Conservation (phyloP, 2,329 filamentous ascomycete species). For the Paecilomyces variotii region DNA sequence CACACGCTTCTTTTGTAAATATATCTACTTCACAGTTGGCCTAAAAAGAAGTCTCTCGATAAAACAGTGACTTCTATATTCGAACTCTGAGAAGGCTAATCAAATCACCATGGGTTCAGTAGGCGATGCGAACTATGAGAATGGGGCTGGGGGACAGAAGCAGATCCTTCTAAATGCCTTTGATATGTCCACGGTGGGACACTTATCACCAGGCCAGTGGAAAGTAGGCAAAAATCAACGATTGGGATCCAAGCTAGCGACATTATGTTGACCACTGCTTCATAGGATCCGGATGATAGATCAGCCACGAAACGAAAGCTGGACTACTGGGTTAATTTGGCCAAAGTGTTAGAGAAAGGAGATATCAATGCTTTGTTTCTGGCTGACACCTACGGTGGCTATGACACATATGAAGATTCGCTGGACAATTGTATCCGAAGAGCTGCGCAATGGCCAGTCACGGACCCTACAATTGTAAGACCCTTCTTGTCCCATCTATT, state of each 20-base stretch:
- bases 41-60: neutral
- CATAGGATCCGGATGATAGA: slow-evolving; percentile 50
- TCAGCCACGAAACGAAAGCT: slow-evolving; percentile 54
- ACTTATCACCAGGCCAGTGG: slow-evolving; percentile 60
- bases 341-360: slow-evolving; percentile 53
- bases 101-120: neutral
- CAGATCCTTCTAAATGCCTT: slow-evolving; percentile 57
- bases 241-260: neutral
- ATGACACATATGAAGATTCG: slow-evolving; percentile 55
- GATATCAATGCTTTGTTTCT: slow-evolving; percentile 59
- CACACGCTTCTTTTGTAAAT: neutral
- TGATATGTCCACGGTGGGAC: slow-evolving; percentile 58
- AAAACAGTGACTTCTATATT: neutral
- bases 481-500: neutral
- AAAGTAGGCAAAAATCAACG: slow-evolving; percentile 38
- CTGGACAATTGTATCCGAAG: slow-evolving; percentile 54
- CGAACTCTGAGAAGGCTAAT: neutral
- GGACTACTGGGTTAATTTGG: slow-evolving; percentile 57
- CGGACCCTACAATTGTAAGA: slow-evolving; percentile 54
- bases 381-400: slow-evolving; percentile 57
- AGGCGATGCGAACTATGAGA: neutral
- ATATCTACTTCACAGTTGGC: neutral
- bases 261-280: neutral
- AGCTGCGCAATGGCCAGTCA: slow-evolving; percentile 58
- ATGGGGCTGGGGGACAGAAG: slow-evolving; percentile 27